These are phyloP conservation scores for Peronospora farinosa DNA, from an alignment of 352 stramenopile species.

Conservation along the genomic window DNA sequence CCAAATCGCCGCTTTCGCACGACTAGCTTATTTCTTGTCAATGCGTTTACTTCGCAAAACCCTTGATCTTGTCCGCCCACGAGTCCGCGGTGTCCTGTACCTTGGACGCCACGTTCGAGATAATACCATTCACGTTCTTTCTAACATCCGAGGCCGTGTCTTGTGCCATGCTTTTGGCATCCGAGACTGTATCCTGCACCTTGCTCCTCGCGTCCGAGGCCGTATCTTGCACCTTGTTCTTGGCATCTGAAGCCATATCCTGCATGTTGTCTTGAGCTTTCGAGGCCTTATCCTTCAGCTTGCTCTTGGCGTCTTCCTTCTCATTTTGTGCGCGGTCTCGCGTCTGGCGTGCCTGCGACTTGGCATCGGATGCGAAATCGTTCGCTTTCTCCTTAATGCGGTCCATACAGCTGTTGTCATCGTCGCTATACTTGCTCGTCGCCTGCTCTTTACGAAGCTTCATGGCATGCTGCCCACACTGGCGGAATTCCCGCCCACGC, in stretches of 20 bases:
- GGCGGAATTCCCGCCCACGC: conserved; percentile 40
- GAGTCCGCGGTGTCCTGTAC: conserved; percentile 19
- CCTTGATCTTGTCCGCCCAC: conserved; percentile 28
- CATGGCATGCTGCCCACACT: conserved; percentile 68
- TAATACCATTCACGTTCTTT: no score
- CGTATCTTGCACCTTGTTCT: conserved; percentile 11
- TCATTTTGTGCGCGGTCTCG: conserved; percentile 24
- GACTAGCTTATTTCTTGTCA: background rate
- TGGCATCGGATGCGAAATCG: conserved; percentile 22
- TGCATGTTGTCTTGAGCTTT: conserved; percentile 35
- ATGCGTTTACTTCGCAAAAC: conserved; percentile 33
- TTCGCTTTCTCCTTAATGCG: conserved; percentile 34
- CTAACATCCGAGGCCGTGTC: no score
- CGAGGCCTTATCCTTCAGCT: conserved; percentile 27
- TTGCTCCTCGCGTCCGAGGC: no score
- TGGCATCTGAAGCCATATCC: conserved; percentile 30
- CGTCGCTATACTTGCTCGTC: conserved; percentile 16
- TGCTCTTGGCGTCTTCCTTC: conserved; percentile 28
- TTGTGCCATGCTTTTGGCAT: no score
- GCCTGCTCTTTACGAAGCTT: conserved; percentile 26
- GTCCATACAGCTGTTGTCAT: conserved; percentile 52
- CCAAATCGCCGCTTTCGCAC: no score
- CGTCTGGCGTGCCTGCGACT: conserved; percentile 23
- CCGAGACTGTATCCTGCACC: conserved; percentile 23
- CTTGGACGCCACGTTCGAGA: no score